Conservation (phyloP, 441 rosid species). For the Dalechampia spathulata region DNA sequence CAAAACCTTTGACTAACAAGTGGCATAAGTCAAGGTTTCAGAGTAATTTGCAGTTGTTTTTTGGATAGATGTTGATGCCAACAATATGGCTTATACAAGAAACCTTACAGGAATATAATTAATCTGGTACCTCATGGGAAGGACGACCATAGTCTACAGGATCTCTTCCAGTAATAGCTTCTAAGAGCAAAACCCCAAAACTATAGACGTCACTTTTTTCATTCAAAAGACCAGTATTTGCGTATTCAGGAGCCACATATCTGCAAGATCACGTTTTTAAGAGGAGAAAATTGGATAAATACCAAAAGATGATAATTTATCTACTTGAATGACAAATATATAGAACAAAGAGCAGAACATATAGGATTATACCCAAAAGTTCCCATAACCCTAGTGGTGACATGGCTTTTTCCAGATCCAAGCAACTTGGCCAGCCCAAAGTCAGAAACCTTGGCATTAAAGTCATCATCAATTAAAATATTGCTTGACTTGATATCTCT, state of each 20-base stretch:
- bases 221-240: conserved; percentile 87
- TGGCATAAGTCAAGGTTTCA: too few species aligned
- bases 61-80: too few species aligned
- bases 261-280: conserved; percentile 27
- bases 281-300: conserved; percentile 8
- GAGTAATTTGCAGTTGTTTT: too few species aligned
- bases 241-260: conserved; percentile 96
- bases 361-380: conserved; percentile 95
- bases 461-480: conserved; percentile 81
- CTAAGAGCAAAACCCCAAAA: conserved; percentile 85
- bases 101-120: background rate
- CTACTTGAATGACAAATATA: background rate
- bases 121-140: conserved; percentile 48
- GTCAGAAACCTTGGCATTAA: conserved; percentile 91
- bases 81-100: conserved; percentile 12
- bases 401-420: conserved; percentile 95
- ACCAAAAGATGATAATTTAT: conserved; percentile 5
- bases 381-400: conserved; percentile 97
- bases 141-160: conserved; percentile 95
- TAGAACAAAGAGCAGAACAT: background rate
- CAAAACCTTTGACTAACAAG: too few species aligned
- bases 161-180: conserved; percentile 90
- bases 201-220: conserved; percentile 98
- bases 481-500: conserved; percentile 96
- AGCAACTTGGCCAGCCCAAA: conserved; percentile 95